These are phyloP conservation scores for Isatis tinctoria DNA, from an alignment of 345 rosid genomes.

Conservation along the genomic window DNA sequence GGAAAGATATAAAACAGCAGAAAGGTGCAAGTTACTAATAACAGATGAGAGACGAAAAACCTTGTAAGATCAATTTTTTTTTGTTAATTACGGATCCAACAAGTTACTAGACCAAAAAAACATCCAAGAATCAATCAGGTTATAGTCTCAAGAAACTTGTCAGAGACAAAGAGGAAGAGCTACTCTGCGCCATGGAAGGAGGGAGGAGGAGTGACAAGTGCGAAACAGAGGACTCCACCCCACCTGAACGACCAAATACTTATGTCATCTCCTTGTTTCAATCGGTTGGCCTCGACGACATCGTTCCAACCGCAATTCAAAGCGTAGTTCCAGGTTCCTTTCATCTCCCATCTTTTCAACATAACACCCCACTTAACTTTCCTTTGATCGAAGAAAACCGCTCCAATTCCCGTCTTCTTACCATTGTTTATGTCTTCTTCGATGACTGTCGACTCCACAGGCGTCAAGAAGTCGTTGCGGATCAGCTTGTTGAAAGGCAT, in stretches of 20 bases:
- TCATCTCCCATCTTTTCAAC: not conserved
- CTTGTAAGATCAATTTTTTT: no score
- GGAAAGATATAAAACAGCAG: not conserved
- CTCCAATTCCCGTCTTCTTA: not conserved
- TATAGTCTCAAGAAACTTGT: no score
- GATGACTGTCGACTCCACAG: not conserved
- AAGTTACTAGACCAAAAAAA: no score
- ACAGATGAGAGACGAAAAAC: no score
- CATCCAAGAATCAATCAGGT: no score
- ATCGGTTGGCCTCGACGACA: no score
- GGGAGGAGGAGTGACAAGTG: not conserved
- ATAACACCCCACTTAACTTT: not conserved
- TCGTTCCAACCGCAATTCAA: no score
- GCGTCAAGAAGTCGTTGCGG: constrained; percentile 6
- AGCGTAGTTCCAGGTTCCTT: no score
- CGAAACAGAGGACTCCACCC: constrained; percentile 2
- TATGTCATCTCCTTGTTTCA: not conserved
- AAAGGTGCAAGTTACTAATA: no score
- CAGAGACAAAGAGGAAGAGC: no score
- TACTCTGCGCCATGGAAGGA: not conserved
- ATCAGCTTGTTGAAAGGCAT: not conserved
- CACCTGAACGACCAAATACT: constrained; percentile 6
- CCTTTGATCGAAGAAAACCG: not conserved
- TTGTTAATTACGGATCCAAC: no score
- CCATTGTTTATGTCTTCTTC: not conserved